Evolutionary conservation across 371 early-diverging fungal species (phyloP), one percentile per base, ranked within the genome.

Genomic region (Fennellomyces sp.): DNA sequence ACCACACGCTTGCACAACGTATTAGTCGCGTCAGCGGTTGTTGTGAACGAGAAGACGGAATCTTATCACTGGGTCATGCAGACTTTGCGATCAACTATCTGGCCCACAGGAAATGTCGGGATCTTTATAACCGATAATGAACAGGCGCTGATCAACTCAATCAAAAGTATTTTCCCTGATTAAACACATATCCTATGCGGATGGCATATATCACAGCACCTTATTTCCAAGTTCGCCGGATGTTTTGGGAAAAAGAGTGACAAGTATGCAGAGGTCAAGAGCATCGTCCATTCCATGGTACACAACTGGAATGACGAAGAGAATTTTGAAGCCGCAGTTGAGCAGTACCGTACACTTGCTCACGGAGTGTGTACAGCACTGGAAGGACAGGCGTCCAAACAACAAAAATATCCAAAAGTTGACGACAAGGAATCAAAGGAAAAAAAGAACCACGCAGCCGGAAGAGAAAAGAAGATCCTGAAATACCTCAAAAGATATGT

Each of bases 121-220:
- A 17, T 55, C 4, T 38, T 55, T 38, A 3, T 55, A 19, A 55
- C 41, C 21, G 55, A 55, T 17, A 38, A 38, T 11, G 55, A 41
- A 10, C 6, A 2, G 21, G 55, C 55, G 7, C 17, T 55, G 23
- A 38, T 21, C 1, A 2, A 21, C 3, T 13, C 55, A 19, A 2
- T 55, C 31, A 28, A 39, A n/a, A 19, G 38, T 10, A 13, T 23
- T 2, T 25, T 55, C 55, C 41, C 55, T 25, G 7, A 11, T 10
- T 55, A 35, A 2, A 11, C 1, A 3, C 55, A 55, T 26, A 28
- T 55, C 17, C 17, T 55, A 39, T 55, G 55, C 39, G 42, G 31
- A 21, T 55, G 55, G 55, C 55, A 55, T 26, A 28, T 55, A 13
- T 13, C 12, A 0, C 8, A 19, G 5, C 55, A 55, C 26, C 39